Percentiles rank a stretch among this genome's conserved stretches.
phyloP scores from a whole-genome alignment of 2,329 filamentous ascomycete genomes.

The Apiospora koreana region DNA sequence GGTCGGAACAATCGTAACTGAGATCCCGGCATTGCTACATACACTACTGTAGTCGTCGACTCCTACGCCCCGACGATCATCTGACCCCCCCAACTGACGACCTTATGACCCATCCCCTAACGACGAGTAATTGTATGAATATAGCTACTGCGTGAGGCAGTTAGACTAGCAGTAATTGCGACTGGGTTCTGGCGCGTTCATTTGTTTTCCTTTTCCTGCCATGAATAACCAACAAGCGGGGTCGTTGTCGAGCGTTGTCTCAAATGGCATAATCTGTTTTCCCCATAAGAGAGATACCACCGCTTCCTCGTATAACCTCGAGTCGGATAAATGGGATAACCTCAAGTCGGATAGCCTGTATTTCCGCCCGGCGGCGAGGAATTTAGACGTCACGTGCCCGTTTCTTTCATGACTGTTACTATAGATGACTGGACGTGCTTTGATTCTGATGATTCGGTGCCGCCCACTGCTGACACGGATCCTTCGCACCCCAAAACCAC shows the following conservation, averaged over 20 bases:
- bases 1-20: constrained; percentile 22
- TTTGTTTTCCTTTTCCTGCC: neutral
- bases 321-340: too few relatives aligned
- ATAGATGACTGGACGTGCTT: too few relatives aligned
- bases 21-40: neutral
- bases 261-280: neutral
- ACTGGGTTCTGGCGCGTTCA: neutral
- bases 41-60: neutral
- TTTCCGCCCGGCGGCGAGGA: too few relatives aligned
- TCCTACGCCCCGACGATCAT: neutral
- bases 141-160: neutral
- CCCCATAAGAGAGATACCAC: neutral
- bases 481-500: too few relatives aligned
- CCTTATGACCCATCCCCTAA: constrained; percentile 1
- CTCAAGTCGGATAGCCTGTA: too few relatives aligned
- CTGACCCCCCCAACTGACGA: neutral
- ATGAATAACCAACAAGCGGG: neutral
- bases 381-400: too few relatives aligned
- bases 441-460: too few relatives aligned
- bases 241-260: neutral
- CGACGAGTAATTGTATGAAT: constrained; percentile 3
- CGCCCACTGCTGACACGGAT: too few relatives aligned
- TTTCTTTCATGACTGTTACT: too few relatives aligned
- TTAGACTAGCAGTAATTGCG: constrained; percentile 3
- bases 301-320: too few relatives aligned